Conservation (phyloP, 345 rosid genomes). For the Linum lewisii region DNA sequence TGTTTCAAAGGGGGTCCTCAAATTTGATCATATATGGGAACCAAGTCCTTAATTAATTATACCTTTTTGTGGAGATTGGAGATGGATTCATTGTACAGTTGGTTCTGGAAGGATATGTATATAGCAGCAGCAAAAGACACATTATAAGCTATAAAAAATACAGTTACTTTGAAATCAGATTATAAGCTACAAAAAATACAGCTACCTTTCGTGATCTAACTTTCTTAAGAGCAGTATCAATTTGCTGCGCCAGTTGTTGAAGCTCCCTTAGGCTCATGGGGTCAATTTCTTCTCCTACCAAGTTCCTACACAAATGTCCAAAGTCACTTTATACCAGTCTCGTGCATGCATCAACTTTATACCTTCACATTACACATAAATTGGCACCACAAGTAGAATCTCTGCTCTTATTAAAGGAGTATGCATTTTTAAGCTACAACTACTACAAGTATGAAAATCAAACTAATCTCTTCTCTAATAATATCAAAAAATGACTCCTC, state of each 20-base stretch:
- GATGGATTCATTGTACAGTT: slow-evolving; percentile 49
- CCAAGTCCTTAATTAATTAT: not conserved
- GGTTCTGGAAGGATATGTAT: slow-evolving; percentile 50
- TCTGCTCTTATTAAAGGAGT: too few species aligned
- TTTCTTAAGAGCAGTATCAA: slow-evolving; percentile 66
- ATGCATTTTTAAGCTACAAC: too few species aligned
- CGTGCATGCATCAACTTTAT: too few species aligned
- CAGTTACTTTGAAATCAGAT: not conserved
- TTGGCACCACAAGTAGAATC: too few species aligned
- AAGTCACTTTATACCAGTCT: too few species aligned
- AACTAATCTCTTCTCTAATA: too few species aligned
- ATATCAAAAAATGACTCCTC: too few species aligned
- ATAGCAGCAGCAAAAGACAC: not conserved
- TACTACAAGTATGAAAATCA: too few species aligned
- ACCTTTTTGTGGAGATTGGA: slow-evolving; percentile 65
- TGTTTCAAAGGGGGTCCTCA: too few species aligned
- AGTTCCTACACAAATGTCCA: slow-evolving; percentile 41
- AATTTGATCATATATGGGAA: not conserved
- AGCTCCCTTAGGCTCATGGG: slow-evolving; percentile 53
- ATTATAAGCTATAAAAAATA: not conserved
- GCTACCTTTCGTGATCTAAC: slow-evolving; percentile 58
- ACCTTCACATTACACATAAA: too few species aligned
- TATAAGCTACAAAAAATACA: too few species aligned
- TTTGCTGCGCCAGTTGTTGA: slow-evolving; percentile 71
- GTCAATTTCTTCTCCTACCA: slow-evolving; percentile 59